Evolutionary conservation across 768 basidiomycete species (phyloP), one percentile per base, ranked within the genome.

Genomic region (Pleurotus tuber-regium): DNA sequence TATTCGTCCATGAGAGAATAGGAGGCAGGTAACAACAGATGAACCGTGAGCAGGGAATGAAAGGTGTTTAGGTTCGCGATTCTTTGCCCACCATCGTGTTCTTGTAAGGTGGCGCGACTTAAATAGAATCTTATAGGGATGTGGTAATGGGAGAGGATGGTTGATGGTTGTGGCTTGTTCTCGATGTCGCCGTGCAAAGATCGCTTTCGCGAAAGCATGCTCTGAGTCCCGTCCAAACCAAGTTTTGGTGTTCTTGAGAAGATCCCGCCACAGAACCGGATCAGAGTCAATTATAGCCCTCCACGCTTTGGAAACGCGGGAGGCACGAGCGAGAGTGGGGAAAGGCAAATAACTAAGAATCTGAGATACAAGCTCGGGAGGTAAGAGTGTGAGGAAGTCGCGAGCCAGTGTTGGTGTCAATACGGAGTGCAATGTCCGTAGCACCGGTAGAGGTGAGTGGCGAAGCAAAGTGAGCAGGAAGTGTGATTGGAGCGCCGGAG

Each of bases 1-100:
- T 70, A 99, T 92, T 54, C 95, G 92, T 25, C 90, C 89, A 54
- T 85, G 84, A 43, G 96, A 97, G 72, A 99, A 92, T 60, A 98
- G 82, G 40, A 98, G 83, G 66, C 94, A 97, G 35, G 96, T 99
- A 64, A 99, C 93, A 55, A 98, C 96, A 19, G 87, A 85, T 39
- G 82, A 82, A 0, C 92, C 92, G 59, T 94, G 90, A 9, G 94
- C 94, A 1, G 87, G 78, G 72, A 98, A 96, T 3, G 86, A 85
- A 44, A 86, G 73, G 52, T 89, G 87, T 57, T 82, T 87, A 11
- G 86, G 90, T 52, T 83, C 76, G 21, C 80, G 73, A 62, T 84
- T 84, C 43, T 77, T 77, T 16, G 21, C 31, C 12, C 89, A 79
- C 92, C 94, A 96, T 35, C 86, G 84, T 19, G 82, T 83, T 8